Base-by-base conservation (phyloP, 2,329 filamentous ascomycete species). In the Botryosphaeria agaves region DNA sequence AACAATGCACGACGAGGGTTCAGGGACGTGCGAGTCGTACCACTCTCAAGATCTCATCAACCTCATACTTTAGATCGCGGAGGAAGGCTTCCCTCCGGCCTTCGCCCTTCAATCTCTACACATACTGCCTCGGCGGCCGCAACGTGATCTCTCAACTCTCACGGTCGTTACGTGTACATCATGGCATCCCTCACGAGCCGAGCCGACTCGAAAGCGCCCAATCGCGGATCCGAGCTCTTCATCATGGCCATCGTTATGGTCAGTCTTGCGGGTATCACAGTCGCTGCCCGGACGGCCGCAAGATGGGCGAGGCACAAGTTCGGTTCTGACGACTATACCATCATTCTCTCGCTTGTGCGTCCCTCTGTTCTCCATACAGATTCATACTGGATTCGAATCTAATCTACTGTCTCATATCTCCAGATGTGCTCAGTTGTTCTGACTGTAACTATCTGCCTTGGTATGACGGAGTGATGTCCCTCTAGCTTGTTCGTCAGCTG, bases 211-310 rank as follows among this genome's bases (percentile, higher is more conserved):
- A n/a, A n/a, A n/a, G n/a, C 34, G 5, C 28, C 30, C 11, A 29
- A 34, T 20, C 34, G 31, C 8, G 36, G 34, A 11, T 32, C 30
- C 32, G 21, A 32, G 12, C 26, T 38, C 4, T 38, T 37, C 28
- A 18, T 38, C 19, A 33, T 34, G 7, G 36, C 36, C n/a, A 20
- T 35, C 16, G 9, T 31, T 14, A 34, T 36, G 36, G 18, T 36
- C 11, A 26, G 29, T 7, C 25, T 25, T 8, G 26, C 34, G 12
- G 34, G 29, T 7, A 14, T 36, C 3, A 32, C 32, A 21, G 34
- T 31, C 9, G 28, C 31, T 14, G 28, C 26, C 12, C 18, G 36
- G 9, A 31, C 30, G 17, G 24, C 21, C 4, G 25, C 26, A 4
- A 34, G 36, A 9, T 7, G 28, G 9, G 8, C 19, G 7, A 30